Conservation (phyloP, 495 filamentous ascomycete species). For the Talaromyces adpressus region DNA sequence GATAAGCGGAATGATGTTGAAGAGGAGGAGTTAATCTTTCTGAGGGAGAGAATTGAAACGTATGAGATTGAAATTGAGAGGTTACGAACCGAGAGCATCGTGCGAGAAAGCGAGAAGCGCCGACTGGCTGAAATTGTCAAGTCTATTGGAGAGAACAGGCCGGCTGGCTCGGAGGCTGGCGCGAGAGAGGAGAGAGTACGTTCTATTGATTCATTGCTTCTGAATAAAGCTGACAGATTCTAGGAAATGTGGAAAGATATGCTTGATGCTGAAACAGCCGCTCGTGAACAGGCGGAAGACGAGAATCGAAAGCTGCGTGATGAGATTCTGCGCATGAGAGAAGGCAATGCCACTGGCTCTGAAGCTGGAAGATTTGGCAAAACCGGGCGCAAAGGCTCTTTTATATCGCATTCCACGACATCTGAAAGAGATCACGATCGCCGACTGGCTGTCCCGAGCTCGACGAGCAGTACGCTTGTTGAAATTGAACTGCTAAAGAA, state of each 20-base stretch:
- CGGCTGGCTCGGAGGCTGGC: slow-evolving; percentile 59
- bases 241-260: slow-evolving; percentile 90
- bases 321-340: slow-evolving; percentile 69
- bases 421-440: slow-evolving; percentile 47
- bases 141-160: slow-evolving; percentile 56
- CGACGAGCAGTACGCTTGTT: slow-evolving; percentile 59
- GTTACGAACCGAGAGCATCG: slow-evolving; percentile 64
- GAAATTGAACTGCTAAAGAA: slow-evolving; percentile 75
- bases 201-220: neutral
- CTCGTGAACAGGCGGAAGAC: slow-evolving; percentile 84
- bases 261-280: slow-evolving; percentile 83
- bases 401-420: slow-evolving; percentile 51
- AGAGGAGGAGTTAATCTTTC: slow-evolving; percentile 76
- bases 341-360: slow-evolving; percentile 34
- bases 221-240: neutral
- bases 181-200: slow-evolving; percentile 73
- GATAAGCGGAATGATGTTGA: slow-evolving; percentile 38
- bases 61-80: slow-evolving; percentile 79
- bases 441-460: slow-evolving; percentile 45
- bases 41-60: slow-evolving; percentile 76
- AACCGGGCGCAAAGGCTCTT: slow-evolving; percentile 48
- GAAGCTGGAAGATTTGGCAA: slow-evolving; percentile 32
- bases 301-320: slow-evolving; percentile 81
- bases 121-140: slow-evolving; percentile 73
- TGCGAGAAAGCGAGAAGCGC: slow-evolving; percentile 73